phyloP scores from a whole-genome alignment of 768 basidiomycete species.

The Cantharellus cinnabarinus region DNA sequence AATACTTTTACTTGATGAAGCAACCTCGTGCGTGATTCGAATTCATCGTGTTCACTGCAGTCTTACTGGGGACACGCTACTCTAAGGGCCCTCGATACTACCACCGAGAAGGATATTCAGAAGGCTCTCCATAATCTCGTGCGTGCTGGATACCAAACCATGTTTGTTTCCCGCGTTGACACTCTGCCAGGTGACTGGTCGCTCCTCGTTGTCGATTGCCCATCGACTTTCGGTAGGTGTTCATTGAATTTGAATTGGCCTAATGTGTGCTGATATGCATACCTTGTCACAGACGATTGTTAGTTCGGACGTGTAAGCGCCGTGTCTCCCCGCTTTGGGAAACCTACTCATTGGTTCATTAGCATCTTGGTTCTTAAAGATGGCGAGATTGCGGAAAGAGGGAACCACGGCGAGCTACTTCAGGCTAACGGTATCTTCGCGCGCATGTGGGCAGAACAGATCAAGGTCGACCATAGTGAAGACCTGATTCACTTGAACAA shows the following conservation, averaged over 20 bases:
- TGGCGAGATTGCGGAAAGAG: constrained; percentile 70
- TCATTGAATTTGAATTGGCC: not conserved
- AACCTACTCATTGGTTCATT: constrained; percentile 4
- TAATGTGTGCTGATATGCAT: constrained; percentile 5
- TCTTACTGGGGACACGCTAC: too few species aligned
- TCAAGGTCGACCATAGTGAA: constrained; percentile 38
- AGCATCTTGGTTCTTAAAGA: constrained; percentile 85
- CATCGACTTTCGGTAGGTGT: constrained; percentile 54
- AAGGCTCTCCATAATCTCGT: constrained; percentile 67
- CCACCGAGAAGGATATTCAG: constrained; percentile 79
- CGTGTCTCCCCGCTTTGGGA: constrained; percentile 3
- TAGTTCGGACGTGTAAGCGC: constrained; percentile 28
- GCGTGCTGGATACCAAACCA: not conserved
- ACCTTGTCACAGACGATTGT: constrained; percentile 27
- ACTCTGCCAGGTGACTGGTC: constrained; percentile 24
- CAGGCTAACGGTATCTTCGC: constrained; percentile 54
- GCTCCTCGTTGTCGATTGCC: constrained; percentile 59
- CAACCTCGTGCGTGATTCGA: constrained; percentile 32
- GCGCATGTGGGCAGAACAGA: constrained; percentile 76
- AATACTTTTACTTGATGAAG: constrained; percentile 59
- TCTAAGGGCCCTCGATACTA: constrained; percentile 65
- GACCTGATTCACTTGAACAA: not conserved
- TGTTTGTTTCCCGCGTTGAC: not conserved
- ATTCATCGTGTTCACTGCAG: too few species aligned
- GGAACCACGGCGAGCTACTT: constrained; percentile 59